A percentile compares a stretch with the other conserved stretches of the same genome.
Conservation (phyloP, 2,329 filamentous ascomycete species). For the Xylariaceae sp. region DNA sequence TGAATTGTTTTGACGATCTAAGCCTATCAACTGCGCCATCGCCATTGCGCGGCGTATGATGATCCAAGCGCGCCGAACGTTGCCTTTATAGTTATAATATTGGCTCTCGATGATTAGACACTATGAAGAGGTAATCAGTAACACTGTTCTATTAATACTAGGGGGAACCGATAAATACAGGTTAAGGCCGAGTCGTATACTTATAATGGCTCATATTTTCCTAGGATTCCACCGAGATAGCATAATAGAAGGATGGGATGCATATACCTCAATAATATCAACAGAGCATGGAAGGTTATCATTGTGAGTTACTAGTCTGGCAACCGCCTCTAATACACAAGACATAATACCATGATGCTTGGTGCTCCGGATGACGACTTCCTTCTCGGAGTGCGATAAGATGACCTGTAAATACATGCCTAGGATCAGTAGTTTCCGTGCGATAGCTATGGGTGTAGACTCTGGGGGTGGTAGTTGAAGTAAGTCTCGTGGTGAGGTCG, state of each 20-base stretch:
- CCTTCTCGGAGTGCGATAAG: conserved; percentile 6
- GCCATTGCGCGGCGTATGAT: conserved; percentile 51
- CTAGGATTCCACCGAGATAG: background rate
- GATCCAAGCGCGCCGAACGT: conserved; percentile 53
- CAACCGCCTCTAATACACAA: conserved; percentile 37
- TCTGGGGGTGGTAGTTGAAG: conserved; percentile 17
- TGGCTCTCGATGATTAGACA: conserved; percentile 53
- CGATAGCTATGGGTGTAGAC: conserved; percentile 16
- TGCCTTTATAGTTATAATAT: conserved; percentile 53
- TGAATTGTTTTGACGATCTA: conserved; percentile 32
- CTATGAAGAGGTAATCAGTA: conserved; percentile 10
- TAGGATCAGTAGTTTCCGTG: conserved; percentile 18
- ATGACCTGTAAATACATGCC: conserved; percentile 23
- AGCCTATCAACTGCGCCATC: conserved; percentile 51
- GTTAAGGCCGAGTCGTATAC: background rate
- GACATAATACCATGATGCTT: conserved; percentile 15
- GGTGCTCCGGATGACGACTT: background rate
- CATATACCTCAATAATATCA: conserved; percentile 51
- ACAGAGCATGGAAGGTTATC: conserved; percentile 52
- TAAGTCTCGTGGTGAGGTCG: conserved; percentile 16
- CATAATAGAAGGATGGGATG: background rate
- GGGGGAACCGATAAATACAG: background rate
- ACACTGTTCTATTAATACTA: conserved; percentile 34
- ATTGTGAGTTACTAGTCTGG: conserved; percentile 50
- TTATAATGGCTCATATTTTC: background rate